Evolutionary conservation across 768 basidiomycete genomes (phyloP).

Genomic region (Holtermannia corniformis): DNA sequence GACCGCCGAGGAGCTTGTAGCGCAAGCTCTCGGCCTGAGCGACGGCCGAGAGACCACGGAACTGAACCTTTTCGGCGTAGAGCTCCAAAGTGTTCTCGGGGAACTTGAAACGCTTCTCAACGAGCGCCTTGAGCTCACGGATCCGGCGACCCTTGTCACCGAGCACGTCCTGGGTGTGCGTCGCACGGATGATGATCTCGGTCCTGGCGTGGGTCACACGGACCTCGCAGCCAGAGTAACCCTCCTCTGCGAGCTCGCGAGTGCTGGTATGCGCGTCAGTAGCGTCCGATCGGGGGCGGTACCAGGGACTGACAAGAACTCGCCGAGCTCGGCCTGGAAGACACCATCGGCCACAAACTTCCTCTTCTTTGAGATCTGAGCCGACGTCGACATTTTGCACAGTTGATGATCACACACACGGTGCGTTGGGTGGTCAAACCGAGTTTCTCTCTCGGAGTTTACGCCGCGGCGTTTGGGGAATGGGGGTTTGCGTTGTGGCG

Average conservation of each 20-base stretch:
- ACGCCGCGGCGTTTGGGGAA: not conserved
- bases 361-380: conserved; percentile 86
- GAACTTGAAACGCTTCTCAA: conserved; percentile 99
- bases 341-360: conserved; percentile 97
- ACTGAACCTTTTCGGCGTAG: conserved; percentile 98
- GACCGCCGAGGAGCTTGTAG: conserved; percentile 98
- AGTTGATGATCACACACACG: not conserved
- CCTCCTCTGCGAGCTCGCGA: conserved; percentile 93
- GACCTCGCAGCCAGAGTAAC: conserved; percentile 99
- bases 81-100: conserved; percentile 97
- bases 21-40: conserved; percentile 97
- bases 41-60: conserved; percentile 94
- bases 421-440: not conserved
- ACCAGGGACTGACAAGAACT: conserved; percentile 63
- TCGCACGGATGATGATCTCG: conserved; percentile 99
- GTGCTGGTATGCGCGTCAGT: conserved; percentile 21
- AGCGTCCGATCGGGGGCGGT: not conserved
- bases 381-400: conserved; percentile 34
- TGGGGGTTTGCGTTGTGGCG: conserved; percentile 3
- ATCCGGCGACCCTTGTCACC: conserved; percentile 99
- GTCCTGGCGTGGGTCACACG: conserved; percentile 98
- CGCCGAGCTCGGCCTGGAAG: conserved; percentile 96
- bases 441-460: not conserved
- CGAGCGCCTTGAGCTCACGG: conserved; percentile 93
- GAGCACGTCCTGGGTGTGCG: conserved; percentile 90